Evolutionary conservation across 306 rosid species (phyloP), one percentile per base, ranked within the genome.

Genomic region (Rosa persica): DNA sequence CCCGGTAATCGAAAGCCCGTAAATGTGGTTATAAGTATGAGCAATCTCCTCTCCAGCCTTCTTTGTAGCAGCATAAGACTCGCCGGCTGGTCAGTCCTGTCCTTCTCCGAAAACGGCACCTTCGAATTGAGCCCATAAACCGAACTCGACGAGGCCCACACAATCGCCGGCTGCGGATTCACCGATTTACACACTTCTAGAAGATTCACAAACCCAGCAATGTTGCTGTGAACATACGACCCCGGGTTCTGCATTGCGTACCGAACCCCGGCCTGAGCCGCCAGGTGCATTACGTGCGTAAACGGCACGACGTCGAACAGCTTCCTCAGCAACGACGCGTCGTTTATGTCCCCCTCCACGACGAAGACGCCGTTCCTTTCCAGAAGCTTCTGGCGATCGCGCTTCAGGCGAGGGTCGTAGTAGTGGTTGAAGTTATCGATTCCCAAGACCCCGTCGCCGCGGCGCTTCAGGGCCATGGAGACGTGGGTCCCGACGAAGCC

Each of bases 1-100:
- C 11, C 91, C 97, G 0, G 98, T 93, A 49, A 90, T 90, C 0
- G 98, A 90, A 30, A 91, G 97, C 38, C 97, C 98, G 25, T 91
- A 86, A 44, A 93, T 93, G 54, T 93, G 95, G 42, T 93, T 90
- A 42, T 93, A 93, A 30, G 86, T 87, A 60, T 93, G 96, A 0
- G 96, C 92, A 58, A 91, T 91, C 82, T 87, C 98, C 76, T 93
- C 97, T 0, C 97, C 97, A 0, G 98, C 96, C 44, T 93, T 93
- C 85, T 91, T 91, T 1, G 97, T 90, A 0, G 98, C 98, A 0
- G 93, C 97, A 60, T 91, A 93, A 90, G 88, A 48, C 97, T 91
- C 3, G 96, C 92, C 4, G 97, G 98, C 72, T 91, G 95, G 40
- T 89, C 98, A 5, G 95, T 93, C 12, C 93, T 83, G 76, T 91